Evolutionary conservation across 192 early-diverging fungal species (phyloP).

Genomic region (Borealophlyctis nickersoniae): DNA sequence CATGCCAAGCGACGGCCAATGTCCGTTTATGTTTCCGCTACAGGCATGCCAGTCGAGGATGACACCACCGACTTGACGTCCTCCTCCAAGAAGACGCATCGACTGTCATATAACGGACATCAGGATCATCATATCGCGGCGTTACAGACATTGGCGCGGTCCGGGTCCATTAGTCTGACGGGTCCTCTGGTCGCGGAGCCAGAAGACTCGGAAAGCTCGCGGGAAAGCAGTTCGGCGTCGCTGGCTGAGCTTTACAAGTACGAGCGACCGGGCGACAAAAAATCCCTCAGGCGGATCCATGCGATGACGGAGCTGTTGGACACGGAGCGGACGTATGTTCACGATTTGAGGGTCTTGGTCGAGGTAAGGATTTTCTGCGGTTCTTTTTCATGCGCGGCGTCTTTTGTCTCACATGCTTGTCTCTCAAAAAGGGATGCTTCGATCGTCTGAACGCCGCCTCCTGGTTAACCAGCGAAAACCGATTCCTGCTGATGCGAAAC

Average conservation of each 20-base stretch:
- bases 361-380: slow-evolving; percentile 17
- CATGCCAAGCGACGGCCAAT: slow-evolving; percentile 3
- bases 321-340: slow-evolving; percentile 27
- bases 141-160: slow-evolving; percentile 5
- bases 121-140: slow-evolving; percentile 27
- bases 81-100: slow-evolving; percentile 3
- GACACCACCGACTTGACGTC: neutral
- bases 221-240: neutral
- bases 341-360: slow-evolving; percentile 23
- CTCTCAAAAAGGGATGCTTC: slow-evolving; percentile 31
- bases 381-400: neutral
- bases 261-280: neutral
- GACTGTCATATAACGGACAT: slow-evolving; percentile 29
- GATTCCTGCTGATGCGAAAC: slow-evolving; percentile 31
- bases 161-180: neutral
- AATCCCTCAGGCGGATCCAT: neutral
- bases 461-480: slow-evolving; percentile 29
- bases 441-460: slow-evolving; percentile 32
- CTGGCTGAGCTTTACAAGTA: neutral
- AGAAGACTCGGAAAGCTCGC: neutral
- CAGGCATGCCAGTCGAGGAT: neutral
- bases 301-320: slow-evolving; percentile 22
- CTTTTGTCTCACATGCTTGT: neutral
- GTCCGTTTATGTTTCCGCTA: slow-evolving; percentile 18
- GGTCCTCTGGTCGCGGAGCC: neutral